Conservation (phyloP, 2,329 filamentous ascomycete genomes). For the Botrytis byssoidea region DNA sequence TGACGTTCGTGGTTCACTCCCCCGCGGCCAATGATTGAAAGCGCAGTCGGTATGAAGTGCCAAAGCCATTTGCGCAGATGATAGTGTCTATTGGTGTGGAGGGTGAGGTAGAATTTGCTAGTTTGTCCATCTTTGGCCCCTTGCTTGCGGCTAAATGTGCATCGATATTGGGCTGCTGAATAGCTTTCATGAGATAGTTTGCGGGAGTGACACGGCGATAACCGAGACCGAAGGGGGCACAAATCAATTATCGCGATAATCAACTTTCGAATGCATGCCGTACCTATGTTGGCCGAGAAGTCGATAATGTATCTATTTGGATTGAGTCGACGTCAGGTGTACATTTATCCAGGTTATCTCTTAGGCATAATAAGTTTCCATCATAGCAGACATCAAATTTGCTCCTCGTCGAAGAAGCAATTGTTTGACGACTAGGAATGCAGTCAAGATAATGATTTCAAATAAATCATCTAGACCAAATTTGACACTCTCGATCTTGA, state of each 20-base stretch:
- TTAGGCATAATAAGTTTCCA: no score
- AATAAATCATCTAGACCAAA: no score
- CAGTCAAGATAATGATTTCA: no score
- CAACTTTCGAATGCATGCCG: not conserved
- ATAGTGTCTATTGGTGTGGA: not conserved
- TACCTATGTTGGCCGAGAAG: not conserved
- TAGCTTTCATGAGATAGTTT: not conserved
- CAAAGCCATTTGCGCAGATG: not conserved
- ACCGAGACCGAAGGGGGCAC: not conserved
- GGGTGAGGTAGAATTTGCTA: not conserved
- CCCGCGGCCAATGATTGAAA: not conserved
- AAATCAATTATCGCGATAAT: not conserved
- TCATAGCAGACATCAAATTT: no score
- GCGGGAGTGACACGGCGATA: not conserved
- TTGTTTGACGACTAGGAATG: no score
- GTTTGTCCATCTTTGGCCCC: not conserved
- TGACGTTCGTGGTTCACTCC: not conserved
- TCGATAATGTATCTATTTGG: not conserved
- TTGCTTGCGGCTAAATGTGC: not conserved
- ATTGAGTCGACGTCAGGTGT: not conserved
- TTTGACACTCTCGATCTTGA: no score
- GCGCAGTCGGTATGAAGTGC: not conserved
- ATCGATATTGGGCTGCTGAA: not conserved
- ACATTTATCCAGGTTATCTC: not conserved
- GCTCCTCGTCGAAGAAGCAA: no score